Evolutionary conservation across 305 asterid genomes (phyloP).

Genomic region (Fraxinus xanthoxyloides): DNA sequence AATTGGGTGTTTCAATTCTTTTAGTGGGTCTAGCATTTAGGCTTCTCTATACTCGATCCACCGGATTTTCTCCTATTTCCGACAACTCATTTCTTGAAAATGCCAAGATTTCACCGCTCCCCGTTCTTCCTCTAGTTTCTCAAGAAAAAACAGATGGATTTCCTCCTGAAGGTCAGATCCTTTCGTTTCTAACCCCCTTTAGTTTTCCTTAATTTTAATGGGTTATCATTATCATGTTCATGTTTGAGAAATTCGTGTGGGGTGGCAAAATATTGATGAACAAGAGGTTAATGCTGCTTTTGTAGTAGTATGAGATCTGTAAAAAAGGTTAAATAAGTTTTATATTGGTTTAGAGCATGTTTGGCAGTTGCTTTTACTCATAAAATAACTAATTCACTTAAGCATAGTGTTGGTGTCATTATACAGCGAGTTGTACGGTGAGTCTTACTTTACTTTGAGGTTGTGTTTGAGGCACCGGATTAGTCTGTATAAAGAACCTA

Average conservation of each 20-base stretch:
- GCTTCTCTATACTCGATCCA: conserved; percentile 48
- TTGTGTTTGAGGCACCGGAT: neutral
- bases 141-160: conserved; percentile 23
- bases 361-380: neutral
- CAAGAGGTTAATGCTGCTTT: conserved; percentile 6
- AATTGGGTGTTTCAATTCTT: conserved; percentile 56
- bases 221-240: neutral
- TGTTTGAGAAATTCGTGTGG: neutral
- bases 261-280: neutral
- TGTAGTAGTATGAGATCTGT: neutral
- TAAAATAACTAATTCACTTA: neutral
- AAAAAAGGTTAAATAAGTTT: neutral
- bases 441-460: neutral
- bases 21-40: conserved; percentile 52
- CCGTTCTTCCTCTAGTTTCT: conserved; percentile 22
- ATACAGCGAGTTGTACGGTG: neutral
- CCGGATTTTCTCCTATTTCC: conserved; percentile 32
- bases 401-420: neutral
- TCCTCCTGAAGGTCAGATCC: conserved; percentile 40
- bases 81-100: conserved; percentile 29
- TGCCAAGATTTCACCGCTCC: conserved; percentile 21
- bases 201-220: neutral
- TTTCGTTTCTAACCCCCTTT: conserved; percentile 11
- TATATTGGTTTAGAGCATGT: neutral
- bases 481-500: neutral